These are phyloP conservation scores for Candida sp. DNA, from an alignment of 1,139 yeast genomes.

Conservation along the genomic window DNA sequence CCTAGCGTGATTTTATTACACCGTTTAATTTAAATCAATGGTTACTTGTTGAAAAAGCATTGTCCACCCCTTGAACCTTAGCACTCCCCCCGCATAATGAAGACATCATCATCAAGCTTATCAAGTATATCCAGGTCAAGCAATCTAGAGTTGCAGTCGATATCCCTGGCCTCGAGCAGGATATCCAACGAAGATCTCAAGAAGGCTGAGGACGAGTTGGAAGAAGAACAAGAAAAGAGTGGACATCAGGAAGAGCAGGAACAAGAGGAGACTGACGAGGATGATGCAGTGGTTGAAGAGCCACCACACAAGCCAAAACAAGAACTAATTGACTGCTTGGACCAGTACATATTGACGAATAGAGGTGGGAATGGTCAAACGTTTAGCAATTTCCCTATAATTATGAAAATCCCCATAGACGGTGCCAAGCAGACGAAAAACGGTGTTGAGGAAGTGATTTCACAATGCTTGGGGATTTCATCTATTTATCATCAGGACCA, in stretches of 20 bases:
- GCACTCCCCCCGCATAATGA: background rate
- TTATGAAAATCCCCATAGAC: slow-evolving; percentile 9
- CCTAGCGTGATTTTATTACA: background rate
- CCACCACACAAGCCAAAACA: slow-evolving; percentile 2
- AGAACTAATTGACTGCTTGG: slow-evolving; percentile 12
- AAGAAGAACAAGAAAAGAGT: background rate
- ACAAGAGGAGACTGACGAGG: background rate
- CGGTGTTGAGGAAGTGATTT: slow-evolving; percentile 5
- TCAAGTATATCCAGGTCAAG: slow-evolving; percentile 12
- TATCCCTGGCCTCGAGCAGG: slow-evolving; percentile 12
- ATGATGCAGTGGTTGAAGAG: background rate
- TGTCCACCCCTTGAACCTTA: too few species aligned
- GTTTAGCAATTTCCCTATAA: slow-evolving; percentile 15
- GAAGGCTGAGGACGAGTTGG: background rate
- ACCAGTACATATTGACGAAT: slow-evolving; percentile 13
- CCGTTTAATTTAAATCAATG: background rate
- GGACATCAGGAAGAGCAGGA: background rate
- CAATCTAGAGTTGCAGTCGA: slow-evolving; percentile 9
- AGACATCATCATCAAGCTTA: slow-evolving; percentile 9
- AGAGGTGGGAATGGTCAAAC: slow-evolving; percentile 6
- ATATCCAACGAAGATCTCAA: slow-evolving; percentile 4
- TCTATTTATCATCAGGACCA: slow-evolving; percentile 3
- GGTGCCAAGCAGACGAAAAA: background rate
- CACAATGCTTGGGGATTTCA: slow-evolving; percentile 7
- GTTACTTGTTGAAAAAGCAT: background rate